Percentiles rank a stretch among this genome's conserved stretches.
These are phyloP conservation scores for Boletus eberwhitei DNA, from an alignment of 768 basidiomycete genomes.

Conservation along the genomic window DNA sequence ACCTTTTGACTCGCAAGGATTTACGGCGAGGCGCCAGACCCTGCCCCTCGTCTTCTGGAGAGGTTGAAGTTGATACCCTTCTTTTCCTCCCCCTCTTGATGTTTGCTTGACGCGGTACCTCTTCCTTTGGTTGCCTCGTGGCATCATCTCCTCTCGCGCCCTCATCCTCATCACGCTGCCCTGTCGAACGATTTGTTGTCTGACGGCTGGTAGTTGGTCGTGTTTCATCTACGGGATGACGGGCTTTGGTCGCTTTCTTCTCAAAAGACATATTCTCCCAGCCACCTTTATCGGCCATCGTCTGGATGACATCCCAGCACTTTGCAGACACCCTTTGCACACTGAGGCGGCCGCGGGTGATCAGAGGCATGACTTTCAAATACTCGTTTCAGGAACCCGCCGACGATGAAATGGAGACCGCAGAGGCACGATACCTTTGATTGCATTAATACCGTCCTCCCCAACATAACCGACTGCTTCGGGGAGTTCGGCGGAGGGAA, in stretches of 20 bases:
- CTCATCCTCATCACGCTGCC: constrained; percentile 1
- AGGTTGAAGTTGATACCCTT: constrained; percentile 8
- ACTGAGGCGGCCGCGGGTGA: constrained; percentile 79
- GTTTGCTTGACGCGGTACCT: background rate
- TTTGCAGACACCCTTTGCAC: constrained; percentile 73
- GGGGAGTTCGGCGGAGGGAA: constrained; percentile 38
- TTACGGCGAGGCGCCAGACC: constrained; percentile 14
- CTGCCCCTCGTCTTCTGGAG: constrained; percentile 4
- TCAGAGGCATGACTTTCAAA: constrained; percentile 66
- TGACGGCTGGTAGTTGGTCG: background rate
- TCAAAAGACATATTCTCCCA: constrained; percentile 59
- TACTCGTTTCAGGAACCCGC: constrained; percentile 6
- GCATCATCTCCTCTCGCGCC: constrained; percentile 1
- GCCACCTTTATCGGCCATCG: constrained; percentile 69
- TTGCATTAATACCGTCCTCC: constrained; percentile 53
- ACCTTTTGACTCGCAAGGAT: constrained; percentile 20
- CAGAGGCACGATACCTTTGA: constrained; percentile 50
- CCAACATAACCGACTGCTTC: constrained; percentile 65
- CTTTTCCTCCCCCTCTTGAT: constrained; percentile 22
- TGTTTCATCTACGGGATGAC: background rate
- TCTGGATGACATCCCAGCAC: constrained; percentile 61
- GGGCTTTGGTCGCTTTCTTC: constrained; percentile 24
- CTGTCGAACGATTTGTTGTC: background rate
- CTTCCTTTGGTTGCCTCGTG: background rate
- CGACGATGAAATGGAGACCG: background rate